phyloP scores from a whole-genome alignment of 2,329 filamentous ascomycete genomes.

The Cercospora sp. region DNA sequence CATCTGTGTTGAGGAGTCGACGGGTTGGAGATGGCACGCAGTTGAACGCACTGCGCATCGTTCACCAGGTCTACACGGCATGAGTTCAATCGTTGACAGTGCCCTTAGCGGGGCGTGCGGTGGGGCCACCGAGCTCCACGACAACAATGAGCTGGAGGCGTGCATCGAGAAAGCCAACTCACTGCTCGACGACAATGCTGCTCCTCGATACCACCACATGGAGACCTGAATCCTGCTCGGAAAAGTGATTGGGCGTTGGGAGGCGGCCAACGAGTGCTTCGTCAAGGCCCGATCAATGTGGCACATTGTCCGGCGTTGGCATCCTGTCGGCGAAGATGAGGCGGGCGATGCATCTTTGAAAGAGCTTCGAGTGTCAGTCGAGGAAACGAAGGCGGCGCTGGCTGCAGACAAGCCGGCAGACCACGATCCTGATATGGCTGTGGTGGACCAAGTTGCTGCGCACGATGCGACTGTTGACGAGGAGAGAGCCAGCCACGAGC shows the following conservation, averaged over 20 bases:
- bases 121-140: not conserved
- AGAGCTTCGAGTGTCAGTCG: not conserved
- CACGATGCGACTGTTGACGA: not conserved
- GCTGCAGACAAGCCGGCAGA: not conserved
- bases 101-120: not conserved
- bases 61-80: not conserved
- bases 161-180: not conserved
- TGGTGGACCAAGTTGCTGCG: not conserved
- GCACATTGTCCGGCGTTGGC: not conserved
- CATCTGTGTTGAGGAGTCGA: not conserved
- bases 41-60: not conserved
- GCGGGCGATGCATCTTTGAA: not conserved
- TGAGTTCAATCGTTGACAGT: not conserved
- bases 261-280: not conserved
- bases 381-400: not conserved
- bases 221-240: not conserved
- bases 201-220: not conserved
- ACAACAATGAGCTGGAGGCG: not conserved
- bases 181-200: not conserved
- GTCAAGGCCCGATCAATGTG: not conserved
- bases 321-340: not conserved
- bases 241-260: not conserved
- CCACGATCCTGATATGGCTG: not conserved
- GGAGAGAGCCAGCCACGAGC: not conserved
- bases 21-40: not conserved